Base-by-base conservation (phyloP, 768 basidiomycete species). In the Lactifluus echinatus region DNA sequence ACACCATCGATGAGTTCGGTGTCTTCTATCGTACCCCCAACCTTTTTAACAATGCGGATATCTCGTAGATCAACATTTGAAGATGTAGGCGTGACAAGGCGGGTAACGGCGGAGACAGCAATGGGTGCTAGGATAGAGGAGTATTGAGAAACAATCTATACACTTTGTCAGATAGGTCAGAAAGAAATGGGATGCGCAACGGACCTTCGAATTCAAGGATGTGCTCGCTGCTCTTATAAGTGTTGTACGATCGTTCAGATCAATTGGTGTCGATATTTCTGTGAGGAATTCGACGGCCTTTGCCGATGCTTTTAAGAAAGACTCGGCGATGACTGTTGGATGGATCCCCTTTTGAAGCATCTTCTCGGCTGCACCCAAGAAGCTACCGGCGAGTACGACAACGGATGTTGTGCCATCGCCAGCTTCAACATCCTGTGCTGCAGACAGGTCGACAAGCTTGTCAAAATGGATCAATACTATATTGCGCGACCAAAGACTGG, bases 351-450 rank as follows among this genome's bases (percentile, higher is more conserved):
- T 97, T 65, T 84, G 78, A 37, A 98, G 76, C 82, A 98, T 86
- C 76, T 93, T 96, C 74, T 98, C 96, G 19, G 96, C 95, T 24
- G 95, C 95, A 45, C 86, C 87, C 4, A 99, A 76, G 40, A 99
- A 74, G 67, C 87, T 89, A 45, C 96, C 96, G 19, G 96, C 96
- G 28, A 99, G 78, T 21, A 99, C 93, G 43, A 99, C 96, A 29
- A 99, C 96, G 23, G 90, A 87, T 4, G 96, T 99, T 8, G 96
- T 99, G 6, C 96, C 96, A 70, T 99, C 96, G 56, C 96, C 96
- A 19, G 96, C 96, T 71, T 98, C 96, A 46, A 98, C 81, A 70
- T 99, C 96, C 77, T 99, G 96, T 15, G 96, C 96, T 37, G 89
- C 90, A 36, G 95, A 97, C 23, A 99, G 77, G 74, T 99, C 95